Conservation (phyloP, 148 eudicot species). For the Gaultheria prostrata region DNA sequence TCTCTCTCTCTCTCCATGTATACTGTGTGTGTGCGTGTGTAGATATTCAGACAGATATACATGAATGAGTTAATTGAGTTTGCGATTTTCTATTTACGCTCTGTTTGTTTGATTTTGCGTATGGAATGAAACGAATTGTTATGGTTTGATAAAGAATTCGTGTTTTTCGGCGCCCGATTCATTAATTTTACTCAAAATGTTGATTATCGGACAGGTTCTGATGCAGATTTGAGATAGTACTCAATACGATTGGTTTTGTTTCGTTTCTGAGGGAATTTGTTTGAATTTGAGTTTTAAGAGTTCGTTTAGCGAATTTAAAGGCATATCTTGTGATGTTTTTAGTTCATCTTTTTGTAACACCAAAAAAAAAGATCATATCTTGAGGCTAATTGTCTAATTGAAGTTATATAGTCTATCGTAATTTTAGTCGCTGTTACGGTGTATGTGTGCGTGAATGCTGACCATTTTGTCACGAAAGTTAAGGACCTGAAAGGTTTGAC, state of each 20-base stretch:
- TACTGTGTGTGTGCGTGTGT: neutral
- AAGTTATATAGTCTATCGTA: neutral
- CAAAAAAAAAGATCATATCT: neutral
- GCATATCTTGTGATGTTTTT: neutral
- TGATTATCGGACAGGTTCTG: neutral
- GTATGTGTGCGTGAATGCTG: neutral
- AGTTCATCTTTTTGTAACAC: neutral
- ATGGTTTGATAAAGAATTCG: neutral
- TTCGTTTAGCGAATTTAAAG: neutral
- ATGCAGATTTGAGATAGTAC: neutral
- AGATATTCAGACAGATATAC: neutral
- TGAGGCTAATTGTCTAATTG: neutral
- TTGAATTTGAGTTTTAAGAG: neutral
- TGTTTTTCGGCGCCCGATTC: neutral
- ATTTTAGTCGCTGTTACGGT: neutral
- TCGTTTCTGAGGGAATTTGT: neutral
- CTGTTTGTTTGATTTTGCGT: neutral
- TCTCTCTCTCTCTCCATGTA: neutral
- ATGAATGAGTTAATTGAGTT: neutral
- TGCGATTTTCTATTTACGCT: neutral
- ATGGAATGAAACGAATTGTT: neutral
- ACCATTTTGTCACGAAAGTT: neutral
- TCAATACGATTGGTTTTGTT: neutral
- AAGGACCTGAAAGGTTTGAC: conserved; percentile 4
- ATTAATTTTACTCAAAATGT: neutral